Conservation (phyloP, 345 rosid species). For the Boechera divaricarpa region DNA sequence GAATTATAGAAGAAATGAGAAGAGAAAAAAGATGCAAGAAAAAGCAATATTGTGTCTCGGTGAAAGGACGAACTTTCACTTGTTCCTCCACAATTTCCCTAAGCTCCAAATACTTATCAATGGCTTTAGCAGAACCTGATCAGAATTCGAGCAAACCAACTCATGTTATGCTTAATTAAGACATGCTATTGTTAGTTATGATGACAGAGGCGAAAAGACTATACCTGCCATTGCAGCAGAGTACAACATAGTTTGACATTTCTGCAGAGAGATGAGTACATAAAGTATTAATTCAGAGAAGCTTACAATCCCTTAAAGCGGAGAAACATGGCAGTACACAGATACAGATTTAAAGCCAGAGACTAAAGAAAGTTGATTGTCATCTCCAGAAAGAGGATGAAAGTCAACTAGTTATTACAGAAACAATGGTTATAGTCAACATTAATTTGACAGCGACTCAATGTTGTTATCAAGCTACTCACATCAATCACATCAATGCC, state of each 20-base stretch:
- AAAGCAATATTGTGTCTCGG: background rate
- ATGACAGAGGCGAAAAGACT: conserved; percentile 6
- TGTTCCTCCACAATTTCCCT: conserved; percentile 82
- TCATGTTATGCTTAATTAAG: conserved; percentile 6
- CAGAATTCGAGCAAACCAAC: conserved; percentile 25
- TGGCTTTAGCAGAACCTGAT: conserved; percentile 81
- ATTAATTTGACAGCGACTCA: background rate
- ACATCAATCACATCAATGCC: conserved; percentile 60
- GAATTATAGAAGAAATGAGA: conserved; percentile 10
- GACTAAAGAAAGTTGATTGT: background rate
- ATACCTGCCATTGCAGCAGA: conserved; percentile 76
- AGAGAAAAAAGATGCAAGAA: conserved; percentile 3
- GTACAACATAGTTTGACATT: conserved; percentile 57
- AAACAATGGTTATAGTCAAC: background rate
- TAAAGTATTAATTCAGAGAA: conserved; percentile 8
- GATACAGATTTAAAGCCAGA: background rate
- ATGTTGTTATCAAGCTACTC: conserved; percentile 33
- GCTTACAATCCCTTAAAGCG: background rate
- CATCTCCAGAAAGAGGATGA: conserved; percentile 1
- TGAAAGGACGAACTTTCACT: conserved; percentile 58
- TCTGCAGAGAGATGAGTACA: conserved; percentile 56
- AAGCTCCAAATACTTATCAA: conserved; percentile 84
- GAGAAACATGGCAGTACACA: background rate
- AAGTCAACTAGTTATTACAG: background rate
- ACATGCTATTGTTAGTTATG: background rate